phyloP scores from a whole-genome alignment of 2,329 filamentous ascomycete species.

The Aureobasidium leucospermi region DNA sequence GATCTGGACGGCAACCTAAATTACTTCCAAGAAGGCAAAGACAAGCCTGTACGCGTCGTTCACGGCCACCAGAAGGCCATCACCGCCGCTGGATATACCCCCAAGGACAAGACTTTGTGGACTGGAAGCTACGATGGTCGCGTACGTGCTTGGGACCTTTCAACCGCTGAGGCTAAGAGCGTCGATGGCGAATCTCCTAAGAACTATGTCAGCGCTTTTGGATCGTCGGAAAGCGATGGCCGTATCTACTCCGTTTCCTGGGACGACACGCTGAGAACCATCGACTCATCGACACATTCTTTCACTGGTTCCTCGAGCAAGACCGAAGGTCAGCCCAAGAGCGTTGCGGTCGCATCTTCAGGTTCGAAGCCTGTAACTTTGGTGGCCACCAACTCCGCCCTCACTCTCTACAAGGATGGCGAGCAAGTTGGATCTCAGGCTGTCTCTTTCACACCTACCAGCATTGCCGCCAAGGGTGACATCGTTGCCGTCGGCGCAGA shows the following conservation, averaged over 20 bases:
- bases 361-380: slow-evolving; percentile 45
- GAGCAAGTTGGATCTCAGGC: slow-evolving; percentile 43
- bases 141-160: slow-evolving; percentile 75
- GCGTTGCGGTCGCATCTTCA: slow-evolving; percentile 53
- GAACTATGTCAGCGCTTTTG: slow-evolving; percentile 76
- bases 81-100: slow-evolving; percentile 61
- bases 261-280: slow-evolving; percentile 81
- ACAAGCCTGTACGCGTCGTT: slow-evolving; percentile 62
- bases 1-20: slow-evolving; percentile 84
- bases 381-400: slow-evolving; percentile 46
- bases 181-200: slow-evolving; percentile 77
- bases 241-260: slow-evolving; percentile 80
- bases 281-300: slow-evolving; percentile 66
- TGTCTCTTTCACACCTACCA: slow-evolving; percentile 53
- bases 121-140: slow-evolving; percentile 91
- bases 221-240: slow-evolving; percentile 41
- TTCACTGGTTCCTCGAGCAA: slow-evolving; percentile 64
- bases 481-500: slow-evolving; percentile 70
- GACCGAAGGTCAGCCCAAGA: slow-evolving; percentile 74
- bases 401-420: slow-evolving; percentile 51
- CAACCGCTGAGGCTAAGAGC: slow-evolving; percentile 58
- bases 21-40: slow-evolving; percentile 71
- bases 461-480: slow-evolving; percentile 61
- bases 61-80: slow-evolving; percentile 89
- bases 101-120: slow-evolving; percentile 58